Evolutionary conservation across 164 flowering plant species (phyloP).

Genomic region (Umbellularia californica): DNA sequence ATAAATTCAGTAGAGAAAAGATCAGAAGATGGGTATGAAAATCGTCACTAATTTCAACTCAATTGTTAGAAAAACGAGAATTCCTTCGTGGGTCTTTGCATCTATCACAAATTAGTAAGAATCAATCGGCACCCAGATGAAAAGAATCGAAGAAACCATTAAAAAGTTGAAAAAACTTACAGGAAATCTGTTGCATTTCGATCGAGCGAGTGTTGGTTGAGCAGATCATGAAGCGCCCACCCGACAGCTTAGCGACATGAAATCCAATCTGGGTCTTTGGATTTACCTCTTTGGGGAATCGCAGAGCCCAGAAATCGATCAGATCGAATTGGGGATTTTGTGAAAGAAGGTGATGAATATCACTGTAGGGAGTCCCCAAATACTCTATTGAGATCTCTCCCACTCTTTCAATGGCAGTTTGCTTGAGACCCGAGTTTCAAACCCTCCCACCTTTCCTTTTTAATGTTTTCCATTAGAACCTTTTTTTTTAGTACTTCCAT

Average conservation of each 20-base stretch:
- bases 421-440: not conserved
- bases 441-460: too few relatives aligned
- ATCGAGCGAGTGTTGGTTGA: not conserved
- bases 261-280: not conserved
- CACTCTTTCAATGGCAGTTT: not conserved
- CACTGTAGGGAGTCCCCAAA: not conserved
- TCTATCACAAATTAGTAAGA: not conserved
- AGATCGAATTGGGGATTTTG: not conserved
- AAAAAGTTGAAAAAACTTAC: not conserved
- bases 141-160: not conserved
- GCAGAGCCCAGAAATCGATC: not conserved
- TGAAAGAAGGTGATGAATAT: not conserved
- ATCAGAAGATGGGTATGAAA: not conserved
- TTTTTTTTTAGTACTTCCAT: too few relatives aligned
- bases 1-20: not conserved
- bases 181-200: not conserved
- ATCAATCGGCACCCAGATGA: not conserved
- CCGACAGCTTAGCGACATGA: not conserved
- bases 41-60: not conserved
- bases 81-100: slow-evolving; percentile 1
- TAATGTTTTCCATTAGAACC: too few relatives aligned
- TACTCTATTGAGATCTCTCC: not conserved
- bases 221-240: slow-evolving; percentile 4
- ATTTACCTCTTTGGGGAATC: not conserved
- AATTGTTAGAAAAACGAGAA: not conserved